Evolutionary conservation across 2,329 filamentous ascomycete species (phyloP).

Genomic region (Fusarium heterosporum): DNA sequence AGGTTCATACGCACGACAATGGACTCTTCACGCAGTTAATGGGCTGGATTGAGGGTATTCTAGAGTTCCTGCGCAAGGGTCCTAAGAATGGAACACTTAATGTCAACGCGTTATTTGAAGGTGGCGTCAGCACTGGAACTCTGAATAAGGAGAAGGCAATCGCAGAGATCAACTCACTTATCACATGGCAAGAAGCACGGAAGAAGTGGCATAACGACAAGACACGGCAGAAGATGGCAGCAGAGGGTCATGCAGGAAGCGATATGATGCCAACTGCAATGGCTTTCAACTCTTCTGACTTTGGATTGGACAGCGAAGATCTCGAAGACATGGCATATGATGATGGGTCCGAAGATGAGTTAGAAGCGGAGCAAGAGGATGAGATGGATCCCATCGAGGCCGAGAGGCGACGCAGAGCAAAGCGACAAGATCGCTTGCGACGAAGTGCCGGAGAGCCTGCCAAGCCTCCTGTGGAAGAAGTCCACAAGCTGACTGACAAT

Average conservation of each 20-base stretch:
- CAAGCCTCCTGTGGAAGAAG: constrained; percentile 83
- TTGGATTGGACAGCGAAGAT: constrained; percentile 89
- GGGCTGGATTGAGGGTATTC: constrained; percentile 95
- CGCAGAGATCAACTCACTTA: constrained; percentile 84
- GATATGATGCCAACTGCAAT: constrained; percentile 65
- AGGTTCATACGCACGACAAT: constrained; percentile 96
- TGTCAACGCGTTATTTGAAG: constrained; percentile 92
- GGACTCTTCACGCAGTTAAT: constrained; percentile 96
- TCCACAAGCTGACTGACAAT: constrained; percentile 81
- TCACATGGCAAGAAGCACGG: constrained; percentile 92
- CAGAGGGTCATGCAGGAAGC: constrained; percentile 68
- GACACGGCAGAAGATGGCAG: constrained; percentile 98
- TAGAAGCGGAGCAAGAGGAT: constrained; percentile 80
- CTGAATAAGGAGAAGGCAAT: constrained; percentile 80
- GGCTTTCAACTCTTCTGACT: constrained; percentile 83
- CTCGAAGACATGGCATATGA: constrained; percentile 87
- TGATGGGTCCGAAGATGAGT: constrained; percentile 73
- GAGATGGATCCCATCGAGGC: constrained; percentile 88
- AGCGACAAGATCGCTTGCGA: constrained; percentile 82
- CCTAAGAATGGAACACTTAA: constrained; percentile 88
- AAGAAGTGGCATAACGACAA: constrained; percentile 99
- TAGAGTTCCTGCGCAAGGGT: constrained; percentile 90
- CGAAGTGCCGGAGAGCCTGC: constrained; percentile 84
- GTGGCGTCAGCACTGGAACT: constrained; percentile 73
- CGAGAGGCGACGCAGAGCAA: constrained; percentile 81